A percentile compares a stretch with the other conserved stretches of the same genome.
Conservation (phyloP, 129 eudicot genomes). For the Artemisia argyi region DNA sequence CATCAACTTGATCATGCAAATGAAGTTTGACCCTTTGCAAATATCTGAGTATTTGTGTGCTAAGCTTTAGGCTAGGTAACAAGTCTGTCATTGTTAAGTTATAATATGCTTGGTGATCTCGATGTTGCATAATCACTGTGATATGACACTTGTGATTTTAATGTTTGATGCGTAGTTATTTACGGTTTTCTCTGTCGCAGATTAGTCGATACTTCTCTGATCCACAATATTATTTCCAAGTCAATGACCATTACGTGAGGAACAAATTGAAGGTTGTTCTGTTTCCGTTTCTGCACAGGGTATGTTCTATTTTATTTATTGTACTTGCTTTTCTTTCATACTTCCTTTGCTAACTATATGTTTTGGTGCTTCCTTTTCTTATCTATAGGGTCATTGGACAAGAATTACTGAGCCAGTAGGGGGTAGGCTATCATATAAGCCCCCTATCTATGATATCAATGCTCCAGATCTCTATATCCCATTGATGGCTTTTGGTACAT, state of each 20-base stretch:
- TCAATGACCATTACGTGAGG: constrained; percentile 67
- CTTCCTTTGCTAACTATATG: not conserved
- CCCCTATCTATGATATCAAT: constrained; percentile 71
- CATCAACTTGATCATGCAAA: constrained; percentile 8
- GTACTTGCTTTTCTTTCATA: not conserved
- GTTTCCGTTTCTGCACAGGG: constrained; percentile 70
- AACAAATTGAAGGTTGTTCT: constrained; percentile 70
- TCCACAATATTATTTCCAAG: constrained; percentile 74
- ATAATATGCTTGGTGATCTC: not conserved
- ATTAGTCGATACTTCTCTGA: constrained; percentile 71
- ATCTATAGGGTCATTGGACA: constrained; percentile 67
- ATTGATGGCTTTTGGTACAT: constrained; percentile 66
- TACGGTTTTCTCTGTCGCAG: constrained; percentile 31
- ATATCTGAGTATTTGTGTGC: not conserved
- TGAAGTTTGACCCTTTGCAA: constrained; percentile 7
- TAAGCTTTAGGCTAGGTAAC: constrained; percentile 13
- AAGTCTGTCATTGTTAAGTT: not conserved
- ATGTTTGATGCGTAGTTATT: constrained; percentile 9
- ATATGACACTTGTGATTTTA: constrained; percentile 11
- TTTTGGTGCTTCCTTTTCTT: constrained; percentile 2
- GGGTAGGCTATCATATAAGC: constrained; percentile 70
- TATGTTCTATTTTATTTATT: constrained; percentile 26
- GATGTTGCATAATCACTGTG: not conserved
- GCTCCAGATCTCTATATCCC: constrained; percentile 78
- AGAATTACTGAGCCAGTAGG: constrained; percentile 73